These are phyloP conservation scores for Xylariaceae sp. DNA, from an alignment of 2,329 filamentous ascomycete genomes.

Conservation along the genomic window DNA sequence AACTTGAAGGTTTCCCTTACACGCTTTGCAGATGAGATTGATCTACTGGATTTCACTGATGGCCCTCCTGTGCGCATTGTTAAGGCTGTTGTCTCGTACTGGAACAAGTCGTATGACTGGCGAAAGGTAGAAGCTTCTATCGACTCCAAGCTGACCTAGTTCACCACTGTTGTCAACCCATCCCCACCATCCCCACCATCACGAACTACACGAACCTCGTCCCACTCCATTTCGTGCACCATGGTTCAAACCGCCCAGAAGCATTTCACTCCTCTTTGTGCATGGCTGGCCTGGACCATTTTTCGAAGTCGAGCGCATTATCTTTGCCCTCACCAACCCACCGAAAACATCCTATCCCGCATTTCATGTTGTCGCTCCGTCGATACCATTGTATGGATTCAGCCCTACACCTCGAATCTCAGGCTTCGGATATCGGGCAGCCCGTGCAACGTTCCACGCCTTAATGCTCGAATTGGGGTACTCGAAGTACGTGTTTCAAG, in stretches of 20 bases:
- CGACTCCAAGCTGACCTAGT: constrained; percentile 1
- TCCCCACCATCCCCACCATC: background rate
- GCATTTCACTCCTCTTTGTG: constrained; percentile 1
- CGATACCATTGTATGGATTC: constrained; percentile 3
- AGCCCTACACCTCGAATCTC: background rate
- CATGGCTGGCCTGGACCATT: constrained; percentile 5
- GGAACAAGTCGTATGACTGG: constrained; percentile 1
- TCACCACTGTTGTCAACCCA: background rate
- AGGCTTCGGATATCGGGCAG: background rate
- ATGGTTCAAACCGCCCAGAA: background rate
- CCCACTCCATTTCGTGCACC: constrained; percentile 4
- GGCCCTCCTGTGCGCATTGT: background rate
- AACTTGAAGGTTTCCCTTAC: background rate
- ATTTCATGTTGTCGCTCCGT: constrained; percentile 4
- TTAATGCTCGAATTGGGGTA: constrained; percentile 2
- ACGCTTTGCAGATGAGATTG: background rate
- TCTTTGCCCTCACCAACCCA: background rate
- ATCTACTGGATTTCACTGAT: background rate
- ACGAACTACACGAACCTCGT: background rate
- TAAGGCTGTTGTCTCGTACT: constrained; percentile 1
- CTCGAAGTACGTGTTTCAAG: background rate
- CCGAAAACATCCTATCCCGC: background rate
- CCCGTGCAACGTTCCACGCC: background rate
- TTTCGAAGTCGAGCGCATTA: background rate
- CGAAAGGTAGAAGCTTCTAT: background rate